A percentile compares a stretch with the other conserved stretches of the same genome.
Evolutionary conservation across 2,329 filamentous ascomycete species (phyloP).

Genomic region (Fusarium verrucosum): DNA sequence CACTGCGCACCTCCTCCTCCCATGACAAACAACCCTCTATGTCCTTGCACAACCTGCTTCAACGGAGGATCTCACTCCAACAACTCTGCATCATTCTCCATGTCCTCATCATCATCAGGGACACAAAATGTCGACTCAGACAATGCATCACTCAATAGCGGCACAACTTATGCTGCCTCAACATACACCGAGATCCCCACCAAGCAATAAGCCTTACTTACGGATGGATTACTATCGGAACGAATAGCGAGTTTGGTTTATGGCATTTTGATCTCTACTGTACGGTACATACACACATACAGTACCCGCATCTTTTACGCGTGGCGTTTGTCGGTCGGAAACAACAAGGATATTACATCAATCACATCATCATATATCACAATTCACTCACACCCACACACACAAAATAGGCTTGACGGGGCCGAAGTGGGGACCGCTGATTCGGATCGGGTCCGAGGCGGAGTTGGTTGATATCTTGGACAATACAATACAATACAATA

Average conservation of each 20-base stretch:
- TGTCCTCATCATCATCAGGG: conserved; percentile 9
- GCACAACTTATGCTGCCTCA: conserved; percentile 31
- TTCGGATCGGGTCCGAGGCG: conserved; percentile 29
- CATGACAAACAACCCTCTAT: conserved; percentile 47
- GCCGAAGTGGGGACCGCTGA: conserved; percentile 17
- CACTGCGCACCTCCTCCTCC: conserved; percentile 54
- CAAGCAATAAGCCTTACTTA: conserved; percentile 35
- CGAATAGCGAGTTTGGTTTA: conserved; percentile 7
- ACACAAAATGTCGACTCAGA: conserved; percentile 32
- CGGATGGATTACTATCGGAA: conserved; percentile 19
- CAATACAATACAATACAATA: too few species aligned
- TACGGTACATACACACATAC: too few species aligned
- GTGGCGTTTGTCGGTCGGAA: conserved; percentile 35
- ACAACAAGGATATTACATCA: conserved; percentile 8
- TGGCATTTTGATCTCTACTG: conserved; percentile 29
- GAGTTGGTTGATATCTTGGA: not conserved
- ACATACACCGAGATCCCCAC: conserved; percentile 35
- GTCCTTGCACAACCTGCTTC: conserved; percentile 52
- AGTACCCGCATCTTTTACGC: conserved; percentile 30
- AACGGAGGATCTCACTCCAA: conserved; percentile 38
- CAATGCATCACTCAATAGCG: conserved; percentile 39
- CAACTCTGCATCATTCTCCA: conserved; percentile 27
- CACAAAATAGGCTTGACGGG: conserved; percentile 7
- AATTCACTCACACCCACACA: too few species aligned
- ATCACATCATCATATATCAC: not conserved